Base-by-base conservation (phyloP, 2,329 filamentous ascomycete species). In the Erysiphe pulchra region DNA sequence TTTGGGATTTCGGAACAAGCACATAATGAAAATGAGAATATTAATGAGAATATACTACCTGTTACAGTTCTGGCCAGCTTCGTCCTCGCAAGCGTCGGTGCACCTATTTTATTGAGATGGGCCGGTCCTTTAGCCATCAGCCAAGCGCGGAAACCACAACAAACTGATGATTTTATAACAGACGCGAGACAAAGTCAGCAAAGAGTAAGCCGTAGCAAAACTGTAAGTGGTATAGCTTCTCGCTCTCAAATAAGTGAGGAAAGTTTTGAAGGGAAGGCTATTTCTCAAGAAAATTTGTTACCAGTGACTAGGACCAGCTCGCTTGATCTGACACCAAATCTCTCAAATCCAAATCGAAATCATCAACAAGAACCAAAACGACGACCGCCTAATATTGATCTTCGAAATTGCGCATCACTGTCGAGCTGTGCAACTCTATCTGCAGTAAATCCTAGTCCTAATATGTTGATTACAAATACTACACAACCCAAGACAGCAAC, bases 31-130 rank as follows among this genome's bases (percentile, higher is more conserved):
- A 68, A 75, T 51, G 79, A 84, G 54, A 79, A 77, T 63, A 85
- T 90, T 59, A 78, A 75, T 57, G 81, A 87, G 61, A 90, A 90
- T 59, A 69, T 80, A 6, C 61, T 87, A 36, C 82, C 82, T 8
- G 80, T 87, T 46, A 82, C 80, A 7, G 77, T 90, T 1, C 70
- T 90, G 32, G 78, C 80, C 34, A 86, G 81, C 61, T 75, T 90
- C 55, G 77, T 87, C 34, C 66, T 87, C 46, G 81, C 79, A 45
- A 80, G 78, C 55, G 66, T 86, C 45, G 83, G 77, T 12, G 68
- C 81, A 32, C 83, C 82, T 12, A 69, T 79, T 51, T 67, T 90
- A 16, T 77, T 81, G n/a, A 70, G 68, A 57, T 82, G 79, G 70
- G 81, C 79, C 31, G 82, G 82, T 1, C 82, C 82, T 14, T 66